Percentiles rank a stretch among this genome's conserved stretches.
Evolutionary conservation across 331 rosid genomes (phyloP).

Genomic region (Pyrus hybrid): DNA sequence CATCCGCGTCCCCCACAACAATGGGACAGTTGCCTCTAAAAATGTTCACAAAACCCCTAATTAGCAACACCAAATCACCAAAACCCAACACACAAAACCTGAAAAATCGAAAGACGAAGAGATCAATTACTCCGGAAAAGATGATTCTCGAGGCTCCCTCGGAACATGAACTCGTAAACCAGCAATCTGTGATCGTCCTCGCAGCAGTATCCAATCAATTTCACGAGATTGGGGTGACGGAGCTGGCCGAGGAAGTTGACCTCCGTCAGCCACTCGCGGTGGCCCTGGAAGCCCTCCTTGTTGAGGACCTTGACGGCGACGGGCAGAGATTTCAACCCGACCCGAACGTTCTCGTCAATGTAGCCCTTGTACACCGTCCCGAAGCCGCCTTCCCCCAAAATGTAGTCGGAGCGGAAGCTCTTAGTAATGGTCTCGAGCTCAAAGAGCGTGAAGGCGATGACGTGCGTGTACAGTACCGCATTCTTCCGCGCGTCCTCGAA

Average conservation of each 20-base stretch:
- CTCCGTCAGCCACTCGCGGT: conserved; percentile 99
- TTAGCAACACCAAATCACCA: background rate
- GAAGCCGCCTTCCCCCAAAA: conserved; percentile 96
- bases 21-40: conserved; percentile 72
- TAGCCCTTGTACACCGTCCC: conserved; percentile 97
- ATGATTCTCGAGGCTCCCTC: conserved; percentile 97
- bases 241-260: conserved; percentile 97
- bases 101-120: background rate
- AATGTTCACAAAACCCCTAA: conserved; percentile 17
- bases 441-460: conserved; percentile 81
- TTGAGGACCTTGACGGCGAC: conserved; percentile 96
- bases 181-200: conserved; percentile 97
- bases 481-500: conserved; percentile 64
- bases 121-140: conserved; percentile 72
- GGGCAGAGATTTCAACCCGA: conserved; percentile 91
- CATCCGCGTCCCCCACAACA: conserved; percentile 86
- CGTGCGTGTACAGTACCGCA: conserved; percentile 74
- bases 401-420: conserved; percentile 89
- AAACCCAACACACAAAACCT: background rate
- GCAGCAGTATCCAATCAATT: conserved; percentile 96
- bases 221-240: conserved; percentile 95
- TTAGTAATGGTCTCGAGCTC: conserved; percentile 96
- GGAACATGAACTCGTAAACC: conserved; percentile 95
- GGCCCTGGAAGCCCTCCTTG: conserved; percentile 97
- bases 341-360: conserved; percentile 92